These are phyloP conservation scores for Ascocoryne sarcoides DNA, from an alignment of 2,329 filamentous ascomycete species.

Conservation along the genomic window DNA sequence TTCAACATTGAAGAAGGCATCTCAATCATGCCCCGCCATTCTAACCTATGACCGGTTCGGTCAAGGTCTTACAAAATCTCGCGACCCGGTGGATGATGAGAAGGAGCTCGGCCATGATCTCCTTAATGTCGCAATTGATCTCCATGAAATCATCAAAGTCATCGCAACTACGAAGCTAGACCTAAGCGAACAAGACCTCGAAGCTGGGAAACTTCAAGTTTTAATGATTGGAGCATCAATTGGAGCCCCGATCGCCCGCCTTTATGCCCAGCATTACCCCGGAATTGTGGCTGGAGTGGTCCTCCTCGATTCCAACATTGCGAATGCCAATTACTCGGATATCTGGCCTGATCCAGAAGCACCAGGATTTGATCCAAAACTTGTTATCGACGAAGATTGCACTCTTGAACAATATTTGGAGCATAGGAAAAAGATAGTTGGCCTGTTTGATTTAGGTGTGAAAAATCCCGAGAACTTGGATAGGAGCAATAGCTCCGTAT, in stretches of 20 bases:
- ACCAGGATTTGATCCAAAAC: conserved; percentile 19
- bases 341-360: conserved; percentile 25
- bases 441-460: conserved; percentile 23
- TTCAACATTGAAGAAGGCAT: conserved; percentile 14
- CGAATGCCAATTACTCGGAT: conserved; percentile 25
- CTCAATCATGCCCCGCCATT: conserved; percentile 22
- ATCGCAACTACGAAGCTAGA: conserved; percentile 12
- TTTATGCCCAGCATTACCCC: conserved; percentile 26
- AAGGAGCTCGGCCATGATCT: conserved; percentile 25
- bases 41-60: conserved; percentile 29
- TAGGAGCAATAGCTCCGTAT: conserved; percentile 16
- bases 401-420: conserved; percentile 25
- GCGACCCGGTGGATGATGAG: conserved; percentile 20
- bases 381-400: conserved; percentile 13
- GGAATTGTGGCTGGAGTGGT: conserved; percentile 23
- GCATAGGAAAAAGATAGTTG: conserved; percentile 21
- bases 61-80: conserved; percentile 20
- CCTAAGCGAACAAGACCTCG: conserved; percentile 3
- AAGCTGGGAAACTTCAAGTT: conserved; percentile 14
- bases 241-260: conserved; percentile 25
- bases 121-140: conserved; percentile 22
- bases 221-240: conserved; percentile 27
- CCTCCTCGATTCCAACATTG: conserved; percentile 29
- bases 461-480: conserved; percentile 28
- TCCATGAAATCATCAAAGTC: conserved; percentile 24